These are phyloP conservation scores for Albifimbria verrucaria DNA, from an alignment of 2,329 filamentous ascomycete genomes.

Conservation along the genomic window DNA sequence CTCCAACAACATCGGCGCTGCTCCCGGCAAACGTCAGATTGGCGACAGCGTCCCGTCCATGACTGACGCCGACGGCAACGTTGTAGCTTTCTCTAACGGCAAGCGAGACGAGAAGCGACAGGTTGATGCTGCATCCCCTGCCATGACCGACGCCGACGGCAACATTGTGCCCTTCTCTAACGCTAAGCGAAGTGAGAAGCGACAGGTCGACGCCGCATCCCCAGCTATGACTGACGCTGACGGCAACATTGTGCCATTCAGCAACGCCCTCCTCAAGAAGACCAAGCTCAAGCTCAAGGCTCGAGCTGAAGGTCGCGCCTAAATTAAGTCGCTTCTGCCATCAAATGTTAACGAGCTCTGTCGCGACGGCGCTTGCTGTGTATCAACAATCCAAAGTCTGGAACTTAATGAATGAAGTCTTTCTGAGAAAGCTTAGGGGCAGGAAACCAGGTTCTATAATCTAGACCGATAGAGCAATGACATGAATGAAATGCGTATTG, in stretches of 20 bases:
- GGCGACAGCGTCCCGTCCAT: slow-evolving; percentile 41
- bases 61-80: slow-evolving; percentile 38
- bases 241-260: slow-evolving; percentile 42
- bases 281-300: background rate
- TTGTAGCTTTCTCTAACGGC: slow-evolving; percentile 39
- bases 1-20: slow-evolving; percentile 32
- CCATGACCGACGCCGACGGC: slow-evolving; percentile 45
- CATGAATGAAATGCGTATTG: too few species aligned
- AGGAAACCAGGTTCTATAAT: background rate
- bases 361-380: background rate
- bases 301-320: background rate
- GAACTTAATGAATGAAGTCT: background rate
- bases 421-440: background rate
- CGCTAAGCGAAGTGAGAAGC: slow-evolving; percentile 8
- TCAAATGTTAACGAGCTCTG: background rate
- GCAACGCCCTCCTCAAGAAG: slow-evolving; percentile 33
- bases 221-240: slow-evolving; percentile 42
- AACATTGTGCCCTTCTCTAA: slow-evolving; percentile 44
- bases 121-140: slow-evolving; percentile 3
- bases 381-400: background rate
- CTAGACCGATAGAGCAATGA: background rate
- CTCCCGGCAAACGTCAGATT: slow-evolving; percentile 13
- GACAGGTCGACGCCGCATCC: slow-evolving; percentile 27
- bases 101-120: slow-evolving; percentile 4
- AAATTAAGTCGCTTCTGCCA: background rate